A percentile compares a stretch with the other conserved stretches of the same genome.
phyloP scores from a whole-genome alignment of 257 asterid species.

The Coffea canephora region DNA sequence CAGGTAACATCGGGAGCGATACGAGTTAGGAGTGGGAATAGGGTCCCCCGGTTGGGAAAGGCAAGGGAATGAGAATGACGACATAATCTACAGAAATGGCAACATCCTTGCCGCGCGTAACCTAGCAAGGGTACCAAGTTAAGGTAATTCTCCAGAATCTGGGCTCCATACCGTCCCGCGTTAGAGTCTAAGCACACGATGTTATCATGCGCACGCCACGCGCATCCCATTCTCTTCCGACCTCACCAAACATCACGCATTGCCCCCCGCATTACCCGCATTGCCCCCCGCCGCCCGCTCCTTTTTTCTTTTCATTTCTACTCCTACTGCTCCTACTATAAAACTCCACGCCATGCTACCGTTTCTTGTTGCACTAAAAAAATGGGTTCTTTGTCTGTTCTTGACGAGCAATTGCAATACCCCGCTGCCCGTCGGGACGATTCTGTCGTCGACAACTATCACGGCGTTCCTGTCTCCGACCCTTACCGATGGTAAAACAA shows the following conservation, averaged over 20 bases:
- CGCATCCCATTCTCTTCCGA: constrained; percentile 3
- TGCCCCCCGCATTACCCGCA: background rate
- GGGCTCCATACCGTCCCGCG: background rate
- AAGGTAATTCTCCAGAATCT: background rate
- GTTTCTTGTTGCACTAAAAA: constrained; percentile 1
- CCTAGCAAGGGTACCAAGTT: background rate
- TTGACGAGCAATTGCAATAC: constrained; percentile 39
- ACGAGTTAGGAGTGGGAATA: too few species aligned
- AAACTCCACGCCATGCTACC: background rate
- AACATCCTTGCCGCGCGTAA: constrained; percentile 17
- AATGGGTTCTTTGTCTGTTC: constrained; percentile 67
- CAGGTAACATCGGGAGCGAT: too few species aligned
- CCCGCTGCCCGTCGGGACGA: constrained; percentile 76
- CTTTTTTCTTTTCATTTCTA: background rate
- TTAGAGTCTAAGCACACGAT: background rate
- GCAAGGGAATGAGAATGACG: constrained; percentile 13
- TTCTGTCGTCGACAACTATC: constrained; percentile 68
- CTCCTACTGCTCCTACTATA: background rate
- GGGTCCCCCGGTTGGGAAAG: too few species aligned
- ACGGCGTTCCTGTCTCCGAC: constrained; percentile 68
- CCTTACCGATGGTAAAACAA: constrained; percentile 83
- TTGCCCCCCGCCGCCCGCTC: background rate
- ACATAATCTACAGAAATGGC: constrained; percentile 31
- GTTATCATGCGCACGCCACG: constrained; percentile 23
- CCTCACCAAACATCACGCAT: background rate